Evolutionary conservation across 192 early-diverging fungal species (phyloP).

Genomic region (Paraglomus brasilianum): DNA sequence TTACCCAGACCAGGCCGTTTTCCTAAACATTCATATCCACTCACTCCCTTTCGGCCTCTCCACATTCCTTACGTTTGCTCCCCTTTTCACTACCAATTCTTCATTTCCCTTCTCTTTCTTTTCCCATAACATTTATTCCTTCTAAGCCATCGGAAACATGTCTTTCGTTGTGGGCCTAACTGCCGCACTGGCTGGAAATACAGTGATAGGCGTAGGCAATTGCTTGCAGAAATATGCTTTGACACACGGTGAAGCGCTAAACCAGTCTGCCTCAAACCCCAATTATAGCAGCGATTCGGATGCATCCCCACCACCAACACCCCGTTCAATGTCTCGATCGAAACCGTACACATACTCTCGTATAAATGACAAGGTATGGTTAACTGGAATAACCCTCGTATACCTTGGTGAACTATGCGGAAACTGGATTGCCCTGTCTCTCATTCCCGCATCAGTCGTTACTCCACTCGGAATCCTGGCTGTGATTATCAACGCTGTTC

Average conservation of each 20-base stretch:
- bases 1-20: too few species aligned
- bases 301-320: constrained; percentile 14
- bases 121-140: too few species aligned
- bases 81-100: too few species aligned
- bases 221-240: constrained; percentile 35
- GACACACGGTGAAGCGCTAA: not conserved
- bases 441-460: constrained; percentile 31
- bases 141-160: not conserved
- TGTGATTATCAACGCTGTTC: constrained; percentile 32
- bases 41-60: too few species aligned
- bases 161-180: constrained; percentile 2
- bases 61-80: too few species aligned
- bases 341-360: constrained; percentile 25
- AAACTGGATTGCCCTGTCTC: constrained; percentile 35
- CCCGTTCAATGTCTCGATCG: too few species aligned
- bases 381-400: constrained; percentile 22
- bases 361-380: constrained; percentile 31
- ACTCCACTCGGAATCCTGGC: constrained; percentile 37
- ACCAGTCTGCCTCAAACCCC: not conserved
- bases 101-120: too few species aligned
- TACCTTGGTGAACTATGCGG: constrained; percentile 32
- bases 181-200: constrained; percentile 34
- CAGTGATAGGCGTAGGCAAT: constrained; percentile 35
- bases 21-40: too few species aligned
- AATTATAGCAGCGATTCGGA: not conserved